Base-by-base conservation (phyloP, 108 stramenopile genomes). In the Ochromonas danica region DNA sequence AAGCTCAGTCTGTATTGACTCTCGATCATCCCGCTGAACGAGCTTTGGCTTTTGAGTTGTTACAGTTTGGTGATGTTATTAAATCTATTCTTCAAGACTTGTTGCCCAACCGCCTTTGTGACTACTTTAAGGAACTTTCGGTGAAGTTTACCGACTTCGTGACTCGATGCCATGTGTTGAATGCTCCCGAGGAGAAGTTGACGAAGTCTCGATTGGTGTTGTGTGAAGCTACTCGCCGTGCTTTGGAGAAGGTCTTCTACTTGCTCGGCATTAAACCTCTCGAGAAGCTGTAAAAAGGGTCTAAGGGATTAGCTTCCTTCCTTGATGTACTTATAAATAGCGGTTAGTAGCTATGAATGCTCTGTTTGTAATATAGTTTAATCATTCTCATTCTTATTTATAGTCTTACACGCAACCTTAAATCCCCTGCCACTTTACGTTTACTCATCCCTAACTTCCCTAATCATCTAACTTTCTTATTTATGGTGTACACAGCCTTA, bases 61-160 rank as follows among this genome's bases (percentile, higher is more conserved):
- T 85, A n/a, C 82, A 83, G 70, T 78, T 83, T 1, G 43, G 30
- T 33, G 79, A 79, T 28, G 60, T 82, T 39, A 81, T 83, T 61
- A 60, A 39, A 22, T 43, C 75, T 42, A 77, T 82, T 0, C 38
- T 95, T 71, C 85, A 88, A 0, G 94, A 97, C 80, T 84, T 99
- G 60, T 85, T 84, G 45, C 97, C 99, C 1, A 94, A 96, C 85
- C 92, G 94, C 77, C 88, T 99, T 70, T 98, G 97, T 74, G 93
- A 96, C 41, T 98, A 93, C 83, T 83, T 98, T 38, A 97, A 98
- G 88, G 89, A 88, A 27, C 70, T 97, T 71, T 87, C 95, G 61
- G 92, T 87, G 75, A 91, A 90, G 3, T 91, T 91, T 31, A 93
- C 95, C 6, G 93, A 96, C 62, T 99, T 98, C 89, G 93, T 96